A percentile compares a stretch with the other conserved stretches of the same genome.
Conservation (phyloP, 148 eudicot species). For the Spergularia bocconei region DNA sequence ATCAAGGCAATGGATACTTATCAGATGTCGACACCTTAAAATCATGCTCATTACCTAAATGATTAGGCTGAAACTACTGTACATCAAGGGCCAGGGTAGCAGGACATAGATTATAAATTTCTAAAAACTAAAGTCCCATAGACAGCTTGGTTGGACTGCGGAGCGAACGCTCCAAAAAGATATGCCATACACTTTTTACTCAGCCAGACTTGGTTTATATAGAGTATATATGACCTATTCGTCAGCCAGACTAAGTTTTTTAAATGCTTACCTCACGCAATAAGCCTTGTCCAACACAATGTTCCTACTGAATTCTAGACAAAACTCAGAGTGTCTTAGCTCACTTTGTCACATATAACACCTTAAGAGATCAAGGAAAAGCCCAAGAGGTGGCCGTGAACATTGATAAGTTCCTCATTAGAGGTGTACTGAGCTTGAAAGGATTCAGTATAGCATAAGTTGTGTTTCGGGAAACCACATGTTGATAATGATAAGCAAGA, state of each 20-base stretch:
- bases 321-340: neutral
- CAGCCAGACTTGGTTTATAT: neutral
- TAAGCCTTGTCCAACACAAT: neutral
- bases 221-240: neutral
- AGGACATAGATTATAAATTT: neutral
- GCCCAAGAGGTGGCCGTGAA: neutral
- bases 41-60: neutral
- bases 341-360: neutral
- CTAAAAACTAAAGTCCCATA: neutral
- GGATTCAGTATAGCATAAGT: neutral
- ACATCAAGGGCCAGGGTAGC: neutral
- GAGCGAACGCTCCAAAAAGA: neutral
- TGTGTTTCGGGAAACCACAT: neutral
- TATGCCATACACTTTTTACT: neutral
- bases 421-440: neutral
- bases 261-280: neutral
- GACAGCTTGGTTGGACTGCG: neutral
- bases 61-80: neutral
- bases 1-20: neutral
- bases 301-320: neutral
- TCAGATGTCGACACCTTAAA: neutral
- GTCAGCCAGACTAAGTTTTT: neutral
- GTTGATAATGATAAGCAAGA: neutral
- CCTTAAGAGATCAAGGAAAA: neutral
- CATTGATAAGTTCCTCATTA: neutral